Percentiles rank a stretch among this genome's conserved stretches.
phyloP scores from a whole-genome alignment of 768 basidiomycete species.

The Termitomyces sp. region DNA sequence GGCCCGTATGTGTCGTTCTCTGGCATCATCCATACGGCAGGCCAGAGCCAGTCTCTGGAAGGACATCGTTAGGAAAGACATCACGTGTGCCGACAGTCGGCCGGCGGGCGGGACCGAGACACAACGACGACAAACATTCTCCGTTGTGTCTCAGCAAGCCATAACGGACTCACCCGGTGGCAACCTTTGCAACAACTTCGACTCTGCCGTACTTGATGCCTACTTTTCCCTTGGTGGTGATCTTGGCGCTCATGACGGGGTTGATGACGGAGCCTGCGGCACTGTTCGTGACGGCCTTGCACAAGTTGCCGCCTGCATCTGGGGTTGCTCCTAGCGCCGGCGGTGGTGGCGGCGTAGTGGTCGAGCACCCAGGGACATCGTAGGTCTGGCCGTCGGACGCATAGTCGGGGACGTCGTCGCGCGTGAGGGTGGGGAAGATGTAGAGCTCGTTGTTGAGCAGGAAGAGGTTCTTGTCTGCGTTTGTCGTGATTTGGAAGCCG shows the following conservation, averaged over 20 bases:
- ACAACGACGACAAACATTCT: not conserved
- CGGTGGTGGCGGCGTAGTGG: not conserved
- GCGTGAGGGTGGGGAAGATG: constrained; percentile 76
- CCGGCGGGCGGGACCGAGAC: not conserved
- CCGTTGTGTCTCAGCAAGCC: not conserved
- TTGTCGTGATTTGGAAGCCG: constrained; percentile 78
- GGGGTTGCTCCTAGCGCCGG: not conserved
- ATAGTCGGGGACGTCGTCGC: constrained; percentile 46
- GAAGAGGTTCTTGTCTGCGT: constrained; percentile 55
- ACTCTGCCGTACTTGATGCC: constrained; percentile 54
- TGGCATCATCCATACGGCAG: constrained; percentile 71
- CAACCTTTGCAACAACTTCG: constrained; percentile 57
- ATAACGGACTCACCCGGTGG: too few relatives aligned
- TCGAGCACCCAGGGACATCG: constrained; percentile 54
- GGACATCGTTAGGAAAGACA: not conserved
- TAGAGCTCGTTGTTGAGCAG: constrained; percentile 66
- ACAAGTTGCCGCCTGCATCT: constrained; percentile 24
- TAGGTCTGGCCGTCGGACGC: constrained; percentile 52
- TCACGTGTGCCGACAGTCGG: not conserved
- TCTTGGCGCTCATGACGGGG: constrained; percentile 71
- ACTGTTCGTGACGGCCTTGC: constrained; percentile 28
- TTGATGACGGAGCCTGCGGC: constrained; percentile 48
- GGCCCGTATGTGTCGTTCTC: constrained; percentile 55
- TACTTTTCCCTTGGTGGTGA: constrained; percentile 62
- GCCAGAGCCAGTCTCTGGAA: constrained; percentile 63